Conservation (phyloP, 148 eudicot genomes). For the Amaranthus palmeri region DNA sequence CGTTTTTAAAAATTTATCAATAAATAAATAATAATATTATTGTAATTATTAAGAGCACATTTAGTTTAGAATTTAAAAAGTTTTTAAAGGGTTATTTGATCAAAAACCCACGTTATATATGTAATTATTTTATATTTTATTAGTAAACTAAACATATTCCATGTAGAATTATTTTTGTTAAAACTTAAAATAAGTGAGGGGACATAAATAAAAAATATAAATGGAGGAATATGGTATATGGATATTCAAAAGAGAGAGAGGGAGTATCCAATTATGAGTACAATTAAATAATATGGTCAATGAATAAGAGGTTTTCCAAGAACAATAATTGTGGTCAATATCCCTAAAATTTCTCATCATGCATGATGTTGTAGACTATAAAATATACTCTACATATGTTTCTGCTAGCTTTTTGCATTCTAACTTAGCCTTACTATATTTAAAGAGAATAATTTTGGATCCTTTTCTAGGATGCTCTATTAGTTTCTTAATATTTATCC, state of each 20-base stretch:
- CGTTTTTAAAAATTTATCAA: no score
- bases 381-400: slow-evolving; percentile 4
- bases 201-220: no score
- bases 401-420: neutral
- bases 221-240: neutral
- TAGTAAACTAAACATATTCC: no score
- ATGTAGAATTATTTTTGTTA: no score
- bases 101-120: no score
- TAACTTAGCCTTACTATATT: neutral
- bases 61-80: no score
- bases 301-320: slow-evolving; percentile 15
- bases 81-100: no score
- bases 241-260: neutral
- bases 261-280: neutral
- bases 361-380: slow-evolving; percentile 18
- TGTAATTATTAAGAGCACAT: no score
- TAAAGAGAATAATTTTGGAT: slow-evolving; percentile 17
- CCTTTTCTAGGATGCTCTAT: neutral
- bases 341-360: slow-evolving; percentile 26
- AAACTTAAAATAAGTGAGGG: no score
- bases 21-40: no score
- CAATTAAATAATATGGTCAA: slow-evolving; percentile 24
- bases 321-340: slow-evolving; percentile 34
- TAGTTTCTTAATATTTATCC: no score
- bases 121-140: no score